Evolutionary conservation across 805 yeast species (phyloP), one percentile per base, ranked within the genome.

Genomic region (Phaffomyces antillensis): DNA sequence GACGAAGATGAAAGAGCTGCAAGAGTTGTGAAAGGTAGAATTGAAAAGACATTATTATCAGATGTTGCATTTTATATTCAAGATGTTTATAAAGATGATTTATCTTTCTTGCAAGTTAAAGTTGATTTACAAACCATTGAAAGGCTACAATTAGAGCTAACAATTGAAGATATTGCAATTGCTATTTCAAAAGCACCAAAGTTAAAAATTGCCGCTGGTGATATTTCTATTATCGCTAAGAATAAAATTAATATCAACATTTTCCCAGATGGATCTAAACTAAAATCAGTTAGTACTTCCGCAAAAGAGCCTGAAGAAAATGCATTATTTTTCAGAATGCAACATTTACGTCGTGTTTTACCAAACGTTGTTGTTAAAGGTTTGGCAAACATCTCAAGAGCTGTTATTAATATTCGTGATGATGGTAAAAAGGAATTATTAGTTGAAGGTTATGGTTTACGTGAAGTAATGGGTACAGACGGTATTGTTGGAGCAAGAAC

Each of bases 1-100:
- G 90, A 87, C 57, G 79, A 81, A 13, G 99, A 93, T 65, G 98
- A 91, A 68, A 84, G 96, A 61, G 97, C 98, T 26, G 99, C 99
- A 0, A 81, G 99, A 66, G 96, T 95, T 54, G 99, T 93, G 30
- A 93, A 93, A 68, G 99, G 99, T 43, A 78, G 99, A 61, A 78
- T 93, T 45, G 99, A 93, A 62, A 93, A 91, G 70, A 93, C 99
- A 0, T 65, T 83, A 43, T 67, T 93, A 49, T 80, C 82, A 50
- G 98, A 95, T 61, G 83, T 93, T 52, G 88, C 95, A 6, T 86
- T 66, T 61, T 89, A 79, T 64, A 86, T 95, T 54, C 96, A 93
- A 65, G 99, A 93, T 67, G 97, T 91, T 13, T 95, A 90, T 65
- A 81, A 79, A 52, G 86, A 86, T 54, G 76, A 77, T 51, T 71